Base-by-base conservation (phyloP, 805 yeast species). In the Kurtzmaniella fragi region DNA sequence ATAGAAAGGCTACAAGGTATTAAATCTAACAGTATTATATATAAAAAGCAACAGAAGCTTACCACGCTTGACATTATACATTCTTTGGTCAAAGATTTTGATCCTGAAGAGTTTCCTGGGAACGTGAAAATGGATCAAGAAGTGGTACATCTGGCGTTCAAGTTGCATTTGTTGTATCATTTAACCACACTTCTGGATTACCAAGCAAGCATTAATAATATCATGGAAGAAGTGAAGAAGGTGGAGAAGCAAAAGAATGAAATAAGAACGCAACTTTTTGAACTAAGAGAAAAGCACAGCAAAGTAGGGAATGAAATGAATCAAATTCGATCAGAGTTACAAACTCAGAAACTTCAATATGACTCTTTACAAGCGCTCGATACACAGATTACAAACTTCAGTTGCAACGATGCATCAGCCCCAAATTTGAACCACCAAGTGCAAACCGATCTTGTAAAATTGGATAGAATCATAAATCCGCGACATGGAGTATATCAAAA, bases 51-150 rank as follows among this genome's bases (percentile, higher is more conserved):
- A 17, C 43, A 48, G 31, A 54, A 53, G 28, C 32, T 66, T 35
- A 60, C 57, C 39, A 62, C 70, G 1, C 36, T 67, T 3, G 73
- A 68, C 43, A 71, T 66, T 13, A 44, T 68, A 12, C 57, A 52
- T 35, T 64, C 61, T 36, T 49, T 63, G 25, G 57, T 66, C 8
- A 47, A 48, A 14, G 48, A 53, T 16, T 62, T 57, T 38, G 48
- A 50, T n/a, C 64, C 68, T 4, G 45, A 43, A 3, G 27, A 15
- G 2, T 34, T 36, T 12, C 37, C 42, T 33, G 49, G 50, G 16
- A 42, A 36, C 12, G 13, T 37, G 4, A 31, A 14, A 4, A 42
- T 57, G 3, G 57, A 55, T 28, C 59, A 57, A 20, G 36, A 44
- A 30, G 35, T 47, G 6, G 49, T 60, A 9, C 62, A 63, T 17